Evolutionary conservation across 331 rosid genomes (phyloP).

Genomic region (Acacia concinna): DNA sequence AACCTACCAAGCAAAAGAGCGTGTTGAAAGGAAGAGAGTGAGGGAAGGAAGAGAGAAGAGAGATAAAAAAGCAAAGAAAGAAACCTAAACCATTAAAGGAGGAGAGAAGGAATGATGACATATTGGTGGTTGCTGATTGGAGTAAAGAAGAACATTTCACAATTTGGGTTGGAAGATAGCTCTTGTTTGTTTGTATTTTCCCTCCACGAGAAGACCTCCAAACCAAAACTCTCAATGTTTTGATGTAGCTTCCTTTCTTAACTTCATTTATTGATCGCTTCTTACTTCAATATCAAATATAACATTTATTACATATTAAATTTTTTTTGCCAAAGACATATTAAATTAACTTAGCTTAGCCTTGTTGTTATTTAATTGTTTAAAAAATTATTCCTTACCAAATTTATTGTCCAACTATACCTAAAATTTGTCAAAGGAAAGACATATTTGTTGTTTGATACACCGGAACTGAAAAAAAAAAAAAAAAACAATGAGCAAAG

Average conservation of each 20-base stretch:
- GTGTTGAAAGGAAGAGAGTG: slow-evolving; percentile 47
- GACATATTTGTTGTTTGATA: too few relatives aligned
- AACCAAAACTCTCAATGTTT: not conserved
- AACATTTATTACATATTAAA: not conserved
- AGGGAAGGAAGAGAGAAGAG: slow-evolving; percentile 24
- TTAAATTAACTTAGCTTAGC: too few relatives aligned
- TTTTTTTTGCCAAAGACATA: too few relatives aligned
- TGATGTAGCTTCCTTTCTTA: not conserved
- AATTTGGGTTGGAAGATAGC: slow-evolving; percentile 64
- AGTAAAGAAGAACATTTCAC: slow-evolving; percentile 48
- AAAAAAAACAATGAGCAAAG: too few relatives aligned
- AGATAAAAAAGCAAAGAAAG: slow-evolving; percentile 1
- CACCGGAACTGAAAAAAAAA: too few relatives aligned
- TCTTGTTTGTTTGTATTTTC: slow-evolving; percentile 26
- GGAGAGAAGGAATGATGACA: slow-evolving; percentile 50
- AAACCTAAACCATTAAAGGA: slow-evolving; percentile 69
- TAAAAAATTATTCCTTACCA: too few relatives aligned
- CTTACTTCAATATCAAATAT: not conserved
- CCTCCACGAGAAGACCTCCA: not conserved
- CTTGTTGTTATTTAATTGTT: too few relatives aligned
- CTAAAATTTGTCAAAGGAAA: too few relatives aligned
- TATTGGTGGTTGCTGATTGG: slow-evolving; percentile 48
- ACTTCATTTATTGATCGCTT: not conserved
- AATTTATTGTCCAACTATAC: too few relatives aligned
- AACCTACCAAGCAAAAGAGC: slow-evolving; percentile 88